Percentiles rank a stretch among this genome's conserved stretches.
Conservation (phyloP, 148 eudicot species). For the Vaccinium darrowii region DNA sequence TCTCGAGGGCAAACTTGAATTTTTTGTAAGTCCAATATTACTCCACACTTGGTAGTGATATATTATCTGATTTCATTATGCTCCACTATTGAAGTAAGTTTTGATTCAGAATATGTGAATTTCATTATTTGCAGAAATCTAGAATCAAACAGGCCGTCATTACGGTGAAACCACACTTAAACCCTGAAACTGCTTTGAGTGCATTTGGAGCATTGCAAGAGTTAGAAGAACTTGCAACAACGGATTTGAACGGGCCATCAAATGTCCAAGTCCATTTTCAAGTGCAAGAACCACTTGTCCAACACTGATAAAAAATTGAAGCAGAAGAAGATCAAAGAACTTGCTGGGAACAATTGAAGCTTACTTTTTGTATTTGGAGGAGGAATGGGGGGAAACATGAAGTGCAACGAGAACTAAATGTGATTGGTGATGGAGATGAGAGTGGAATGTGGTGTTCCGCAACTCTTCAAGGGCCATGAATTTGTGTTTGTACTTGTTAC, state of each 20-base stretch:
- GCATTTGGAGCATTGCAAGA: constrained; percentile 58
- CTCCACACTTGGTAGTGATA: not conserved
- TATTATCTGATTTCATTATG: not conserved
- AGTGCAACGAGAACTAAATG: constrained; percentile 3
- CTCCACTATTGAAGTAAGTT: not conserved
- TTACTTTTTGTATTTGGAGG: not conserved
- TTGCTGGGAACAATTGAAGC: not conserved
- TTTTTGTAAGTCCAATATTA: constrained; percentile 38
- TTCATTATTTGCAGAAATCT: constrained; percentile 47
- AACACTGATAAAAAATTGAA: not conserved
- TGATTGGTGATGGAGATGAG: constrained; percentile 2
- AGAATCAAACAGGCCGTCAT: constrained; percentile 45
- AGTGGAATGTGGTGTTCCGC: constrained; percentile 12
- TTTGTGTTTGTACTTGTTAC: not conserved
- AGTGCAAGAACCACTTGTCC: constrained; percentile 15
- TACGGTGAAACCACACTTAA: constrained; percentile 51
- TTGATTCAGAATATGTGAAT: not conserved
- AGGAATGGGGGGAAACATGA: not conserved
- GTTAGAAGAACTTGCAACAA: constrained; percentile 50
- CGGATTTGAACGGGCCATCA: constrained; percentile 25
- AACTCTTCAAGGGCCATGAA: constrained; percentile 7
- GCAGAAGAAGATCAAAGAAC: not conserved
- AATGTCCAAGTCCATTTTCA: constrained; percentile 16
- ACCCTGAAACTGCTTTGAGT: constrained; percentile 27
- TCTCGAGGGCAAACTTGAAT: constrained; percentile 41